These are phyloP conservation scores for Cercospora brassicicola DNA, from an alignment of 2,329 filamentous ascomycete species.

Conservation along the genomic window DNA sequence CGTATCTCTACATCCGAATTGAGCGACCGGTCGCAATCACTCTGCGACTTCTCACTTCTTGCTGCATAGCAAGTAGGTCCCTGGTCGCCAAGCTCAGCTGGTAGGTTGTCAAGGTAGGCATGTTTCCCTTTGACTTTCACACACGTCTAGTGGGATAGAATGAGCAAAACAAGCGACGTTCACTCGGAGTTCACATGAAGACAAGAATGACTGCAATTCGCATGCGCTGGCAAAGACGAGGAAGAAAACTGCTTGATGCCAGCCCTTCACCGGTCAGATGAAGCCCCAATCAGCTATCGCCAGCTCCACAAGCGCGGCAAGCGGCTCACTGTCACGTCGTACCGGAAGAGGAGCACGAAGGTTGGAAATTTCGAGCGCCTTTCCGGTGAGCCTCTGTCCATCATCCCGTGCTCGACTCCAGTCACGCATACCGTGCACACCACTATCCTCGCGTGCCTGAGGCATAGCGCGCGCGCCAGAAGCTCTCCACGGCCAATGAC, in stretches of 20 bases:
- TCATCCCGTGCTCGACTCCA: slow-evolving; percentile 22
- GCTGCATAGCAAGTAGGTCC: neutral
- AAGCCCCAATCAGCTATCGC: slow-evolving; percentile 11
- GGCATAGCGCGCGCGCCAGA: slow-evolving; percentile 1
- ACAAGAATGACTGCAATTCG: neutral
- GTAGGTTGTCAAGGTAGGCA: slow-evolving; percentile 1
- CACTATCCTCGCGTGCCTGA: slow-evolving; percentile 8
- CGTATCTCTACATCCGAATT: neutral
- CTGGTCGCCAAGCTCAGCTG: neutral
- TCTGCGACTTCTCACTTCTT: neutral
- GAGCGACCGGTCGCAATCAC: neutral
- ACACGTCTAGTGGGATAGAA: neutral
- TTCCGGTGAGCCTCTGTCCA: neutral
- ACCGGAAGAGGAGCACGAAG: slow-evolving; percentile 10
- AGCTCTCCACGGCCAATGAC: slow-evolving; percentile 1
- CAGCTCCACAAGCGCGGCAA: slow-evolving; percentile 11
- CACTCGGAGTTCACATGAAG: neutral
- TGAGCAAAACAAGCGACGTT: neutral
- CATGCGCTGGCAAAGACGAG: neutral
- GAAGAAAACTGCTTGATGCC: neutral
- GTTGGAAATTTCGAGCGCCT: neutral
- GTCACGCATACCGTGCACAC: slow-evolving; percentile 10
- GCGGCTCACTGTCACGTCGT: slow-evolving; percentile 15
- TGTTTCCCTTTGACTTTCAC: neutral
- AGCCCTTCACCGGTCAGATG: slow-evolving; percentile 9